Evolutionary conservation across 305 asterid species (phyloP), one percentile per base, ranked within the genome.

Genomic region (Ajuga reptans): DNA sequence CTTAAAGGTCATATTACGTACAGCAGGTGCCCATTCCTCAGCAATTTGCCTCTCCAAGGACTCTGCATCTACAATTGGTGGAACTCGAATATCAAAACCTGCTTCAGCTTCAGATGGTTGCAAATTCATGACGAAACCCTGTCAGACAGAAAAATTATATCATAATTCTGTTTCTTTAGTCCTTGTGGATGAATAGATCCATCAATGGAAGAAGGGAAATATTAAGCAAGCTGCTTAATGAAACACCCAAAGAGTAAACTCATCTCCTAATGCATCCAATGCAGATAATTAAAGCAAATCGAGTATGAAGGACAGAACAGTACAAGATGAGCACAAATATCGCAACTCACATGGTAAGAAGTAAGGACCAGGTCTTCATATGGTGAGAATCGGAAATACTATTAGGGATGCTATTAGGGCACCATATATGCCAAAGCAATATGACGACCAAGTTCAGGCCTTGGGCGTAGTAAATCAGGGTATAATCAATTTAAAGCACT

Each of bases 41-140:
- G 81, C 85, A 72, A 90, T 78, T 75, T 92, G 85, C 75, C 82
- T 84, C 86, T 92, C 98, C 81, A 92, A 75, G 82, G 95, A 81
- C 51, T 16, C 86, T 74, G 53, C 78, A 80, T 92, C 95, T 31
- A 81, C 88, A 14, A 87, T 88, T 72, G 98, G 96, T 56, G 98
- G 97, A 66, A 90, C 82, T 56, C 98, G 86, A 79, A 92, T 82
- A 77, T 92, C 98, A 76, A 92, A 92, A 36, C 98, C 98, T 60
- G 97, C 98, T 76, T 86, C 69, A 68, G 98, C 98, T 88, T 92
- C 97, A 51, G 98, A 92, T 57, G 97, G 98, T 81, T 92, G 98
- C 76, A 92, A 70, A 82, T 92, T 92, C 98, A 88, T 92, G 80
- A 90, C 96, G 66, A 88, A 92, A 11, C 98, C 98, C 98, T 91